Conservation (phyloP, 352 stramenopile genomes). For the Globisporangium sylvaticum region DNA sequence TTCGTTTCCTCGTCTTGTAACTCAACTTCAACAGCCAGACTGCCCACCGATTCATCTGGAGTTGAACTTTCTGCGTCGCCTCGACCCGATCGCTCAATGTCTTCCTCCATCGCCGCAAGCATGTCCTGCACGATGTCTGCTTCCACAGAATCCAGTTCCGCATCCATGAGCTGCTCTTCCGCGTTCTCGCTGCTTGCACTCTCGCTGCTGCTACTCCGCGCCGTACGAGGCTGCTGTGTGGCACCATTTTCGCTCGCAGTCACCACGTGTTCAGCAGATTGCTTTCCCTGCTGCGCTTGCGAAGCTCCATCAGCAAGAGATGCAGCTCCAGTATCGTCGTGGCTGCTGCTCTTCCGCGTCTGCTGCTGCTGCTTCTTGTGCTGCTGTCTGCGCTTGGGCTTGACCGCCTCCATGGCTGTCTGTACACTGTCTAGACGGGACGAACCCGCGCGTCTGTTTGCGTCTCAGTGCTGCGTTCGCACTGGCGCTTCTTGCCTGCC, state of each 20-base stretch:
- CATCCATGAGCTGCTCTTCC: constrained; percentile 3
- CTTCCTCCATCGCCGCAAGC: constrained; percentile 17
- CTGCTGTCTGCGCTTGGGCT: constrained; percentile 7
- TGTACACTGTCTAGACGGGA: neutral
- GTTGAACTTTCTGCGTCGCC: neutral
- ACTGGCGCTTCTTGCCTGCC: neutral
- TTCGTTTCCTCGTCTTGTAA: constrained; percentile 12
- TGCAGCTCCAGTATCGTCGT: neutral
- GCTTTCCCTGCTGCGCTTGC: neutral
- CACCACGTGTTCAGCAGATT: neutral
- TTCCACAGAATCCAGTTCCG: constrained; percentile 3
- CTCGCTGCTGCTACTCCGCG: neutral
- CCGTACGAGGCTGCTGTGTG: neutral
- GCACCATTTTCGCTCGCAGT: neutral
- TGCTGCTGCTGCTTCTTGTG: constrained; percentile 7
- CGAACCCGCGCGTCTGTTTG: neutral
- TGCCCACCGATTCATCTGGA: constrained; percentile 3
- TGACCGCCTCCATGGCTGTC: constrained; percentile 4
- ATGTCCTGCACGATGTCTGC: constrained; percentile 11
- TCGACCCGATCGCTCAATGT: constrained; percentile 3
- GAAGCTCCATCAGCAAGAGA: neutral
- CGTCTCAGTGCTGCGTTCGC: constrained; percentile 3
- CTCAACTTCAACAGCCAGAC: neutral
- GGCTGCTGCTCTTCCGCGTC: neutral
- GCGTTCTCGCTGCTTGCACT: constrained; percentile 8